Evolutionary conservation across 1,139 yeast genomes (phyloP), one percentile per base, ranked within the genome.

Genomic region (Nakaseomyces nivariensis): DNA sequence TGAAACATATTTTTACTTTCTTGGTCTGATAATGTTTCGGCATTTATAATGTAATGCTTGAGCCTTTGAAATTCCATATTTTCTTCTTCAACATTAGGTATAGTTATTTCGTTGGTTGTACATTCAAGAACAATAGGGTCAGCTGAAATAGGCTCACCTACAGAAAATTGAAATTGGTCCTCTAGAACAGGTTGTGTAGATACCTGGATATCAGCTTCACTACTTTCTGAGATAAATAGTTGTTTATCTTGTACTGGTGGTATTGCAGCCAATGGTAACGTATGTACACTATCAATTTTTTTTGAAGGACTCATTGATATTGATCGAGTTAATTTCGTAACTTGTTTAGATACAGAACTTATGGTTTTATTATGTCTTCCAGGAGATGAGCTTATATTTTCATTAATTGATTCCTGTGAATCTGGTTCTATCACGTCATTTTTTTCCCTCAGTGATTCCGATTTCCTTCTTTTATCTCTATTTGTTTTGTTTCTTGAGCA

Each of bases 1-100:
- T 27, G 10, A 50, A 25, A 25, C 29, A 25, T n/a, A 42, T 48
- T 17, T 43, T 42, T 13, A 48, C 47, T 25, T 24, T 43, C 46
- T 5, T 17, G 11, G 9, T 43, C 29, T 11, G 46, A 4, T 1
- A 32, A 32, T 4, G 22, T 11, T 32, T 22, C 7, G 10, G 31
- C 24, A 43, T 43, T 43, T 7, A 32, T 33, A 6, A 43, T 43
- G 17, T 43, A 43, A 22, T 43, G 37, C 7, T 32, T 25, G 6
- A 43, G 29, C n/a, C 37, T 43, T 22, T 29, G 34, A n/a, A 5
- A 17, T 22, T 41, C 44, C 5, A 24, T 38, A 9, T 38, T 31
- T 25, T 38, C 42, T 9, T 38, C 42, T 13, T 5, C 9, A 4
- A 10, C 6, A 5, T 17, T 13, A 7, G 38, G 24, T 17, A 17